Conservation (phyloP, 371 early-diverging fungal genomes). For the Coemansia sp. region DNA sequence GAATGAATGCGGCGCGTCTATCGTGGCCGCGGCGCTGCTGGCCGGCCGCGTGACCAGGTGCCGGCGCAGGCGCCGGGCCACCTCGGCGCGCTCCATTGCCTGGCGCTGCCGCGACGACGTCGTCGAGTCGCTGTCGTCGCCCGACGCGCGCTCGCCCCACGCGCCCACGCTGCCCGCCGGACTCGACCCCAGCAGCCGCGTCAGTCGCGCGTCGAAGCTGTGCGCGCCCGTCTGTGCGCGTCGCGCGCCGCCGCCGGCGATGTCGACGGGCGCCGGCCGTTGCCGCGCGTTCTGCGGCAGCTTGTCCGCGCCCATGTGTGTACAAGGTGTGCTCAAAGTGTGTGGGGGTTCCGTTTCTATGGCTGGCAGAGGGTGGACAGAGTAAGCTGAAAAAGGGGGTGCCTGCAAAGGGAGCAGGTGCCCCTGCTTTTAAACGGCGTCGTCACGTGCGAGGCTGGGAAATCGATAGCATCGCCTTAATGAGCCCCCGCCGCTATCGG, state of each 20-base stretch:
- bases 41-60: constrained; percentile 64
- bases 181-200: constrained; percentile 7
- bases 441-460: not conserved
- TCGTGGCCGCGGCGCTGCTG: not conserved
- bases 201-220: constrained; percentile 11
- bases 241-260: not conserved
- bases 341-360: not conserved
- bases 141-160: not conserved
- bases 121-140: constrained; percentile 28
- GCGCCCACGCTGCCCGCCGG: not conserved
- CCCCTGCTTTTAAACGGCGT: not conserved
- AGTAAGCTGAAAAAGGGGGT: not conserved
- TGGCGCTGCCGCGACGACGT: constrained; percentile 14
- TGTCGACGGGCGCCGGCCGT: constrained; percentile 11
- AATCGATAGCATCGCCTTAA: not conserved
- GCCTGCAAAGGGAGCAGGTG: not conserved
- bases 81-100: constrained; percentile 56
- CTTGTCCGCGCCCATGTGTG: constrained; percentile 6
- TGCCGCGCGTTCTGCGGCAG: constrained; percentile 25
- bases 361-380: not conserved
- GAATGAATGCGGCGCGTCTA: constrained; percentile 5
- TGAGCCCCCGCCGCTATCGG: not conserved
- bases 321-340: not conserved
- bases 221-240: not conserved
- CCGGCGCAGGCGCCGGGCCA: constrained; percentile 69